A percentile compares a stretch with the other conserved stretches of the same genome.
These are phyloP conservation scores for Solanum microdontum DNA, from an alignment of 257 asterid genomes.

Conservation along the genomic window DNA sequence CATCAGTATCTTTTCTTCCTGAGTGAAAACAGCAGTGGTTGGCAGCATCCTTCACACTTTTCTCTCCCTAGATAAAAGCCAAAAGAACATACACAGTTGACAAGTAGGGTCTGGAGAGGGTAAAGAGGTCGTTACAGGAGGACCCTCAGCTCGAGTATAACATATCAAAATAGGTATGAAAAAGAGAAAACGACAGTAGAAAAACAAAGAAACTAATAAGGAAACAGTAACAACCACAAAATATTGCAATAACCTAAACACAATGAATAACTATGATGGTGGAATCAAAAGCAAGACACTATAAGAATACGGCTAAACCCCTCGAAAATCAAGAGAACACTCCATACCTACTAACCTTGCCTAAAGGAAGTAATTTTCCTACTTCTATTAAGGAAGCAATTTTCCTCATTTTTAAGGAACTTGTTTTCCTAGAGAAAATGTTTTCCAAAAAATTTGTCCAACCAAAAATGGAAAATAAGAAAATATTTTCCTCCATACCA, in stretches of 20 bases:
- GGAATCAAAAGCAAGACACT: not conserved
- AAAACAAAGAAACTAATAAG: not conserved
- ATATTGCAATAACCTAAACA: not conserved
- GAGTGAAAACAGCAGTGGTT: constrained; percentile 27
- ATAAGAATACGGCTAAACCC: not conserved
- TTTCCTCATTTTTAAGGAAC: not conserved
- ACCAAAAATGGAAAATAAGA: not conserved
- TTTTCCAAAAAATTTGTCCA: not conserved
- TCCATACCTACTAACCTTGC: not conserved
- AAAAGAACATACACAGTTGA: not conserved
- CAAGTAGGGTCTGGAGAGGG: not conserved
- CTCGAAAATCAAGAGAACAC: not conserved
- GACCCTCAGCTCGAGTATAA: not conserved
- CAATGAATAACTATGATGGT: not conserved
- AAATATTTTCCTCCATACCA: not conserved
- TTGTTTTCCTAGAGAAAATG: not conserved
- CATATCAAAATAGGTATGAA: not conserved
- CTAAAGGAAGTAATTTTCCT: not conserved
- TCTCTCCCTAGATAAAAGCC: constrained; percentile 18
- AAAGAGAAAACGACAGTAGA: not conserved
- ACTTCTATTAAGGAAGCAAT: not conserved
- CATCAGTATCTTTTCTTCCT: constrained; percentile 26
- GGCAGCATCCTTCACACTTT: constrained; percentile 19
- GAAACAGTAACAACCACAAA: not conserved
- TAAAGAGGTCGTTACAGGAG: not conserved